Conservation (phyloP, 2,329 filamentous ascomycete species). For the Esteya vermicola region DNA sequence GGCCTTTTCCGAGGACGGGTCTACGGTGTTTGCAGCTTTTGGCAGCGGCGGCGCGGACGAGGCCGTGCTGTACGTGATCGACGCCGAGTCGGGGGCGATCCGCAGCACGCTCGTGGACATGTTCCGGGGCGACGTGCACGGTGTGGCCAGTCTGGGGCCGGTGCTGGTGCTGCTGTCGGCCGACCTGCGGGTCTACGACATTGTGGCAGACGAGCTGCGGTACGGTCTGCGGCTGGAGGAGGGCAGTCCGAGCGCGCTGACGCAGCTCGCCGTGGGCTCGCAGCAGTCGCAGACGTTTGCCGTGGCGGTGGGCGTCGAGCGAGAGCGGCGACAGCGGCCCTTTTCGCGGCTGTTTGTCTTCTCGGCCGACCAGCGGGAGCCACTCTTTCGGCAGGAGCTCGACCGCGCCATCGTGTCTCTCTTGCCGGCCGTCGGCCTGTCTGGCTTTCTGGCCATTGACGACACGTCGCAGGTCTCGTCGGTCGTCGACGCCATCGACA, state of each 20-base stretch:
- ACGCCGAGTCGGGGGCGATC: slow-evolving; percentile 53
- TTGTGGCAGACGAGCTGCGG: slow-evolving; percentile 62
- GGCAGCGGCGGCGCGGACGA: slow-evolving; percentile 34
- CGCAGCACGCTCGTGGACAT: slow-evolving; percentile 53
- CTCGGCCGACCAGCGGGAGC: slow-evolving; percentile 36
- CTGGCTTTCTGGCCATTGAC: slow-evolving; percentile 65
- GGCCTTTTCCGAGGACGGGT: slow-evolving; percentile 72
- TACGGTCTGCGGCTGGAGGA: slow-evolving; percentile 46
- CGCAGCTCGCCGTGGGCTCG: slow-evolving; percentile 64
- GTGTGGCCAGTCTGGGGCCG: slow-evolving; percentile 57
- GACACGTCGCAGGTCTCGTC: slow-evolving; percentile 59
- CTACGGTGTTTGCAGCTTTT: slow-evolving; percentile 58
- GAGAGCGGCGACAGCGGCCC: slow-evolving; percentile 14
- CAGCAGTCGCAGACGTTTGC: slow-evolving; percentile 49
- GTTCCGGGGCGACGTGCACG: slow-evolving; percentile 49
- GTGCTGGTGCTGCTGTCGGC: slow-evolving; percentile 64
- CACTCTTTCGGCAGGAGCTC: slow-evolving; percentile 43
- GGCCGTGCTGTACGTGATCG: slow-evolving; percentile 60
- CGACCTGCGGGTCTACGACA: slow-evolving; percentile 66
- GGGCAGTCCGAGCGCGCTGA: slow-evolving; percentile 24
- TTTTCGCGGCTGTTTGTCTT: slow-evolving; percentile 53
- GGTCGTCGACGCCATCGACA: slow-evolving; percentile 42
- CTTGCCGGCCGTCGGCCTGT: slow-evolving; percentile 45
- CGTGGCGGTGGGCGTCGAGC: slow-evolving; percentile 31
- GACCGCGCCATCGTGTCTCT: slow-evolving; percentile 51